Base-by-base conservation (phyloP, 495 filamentous ascomycete genomes). In the Geoglossum glabrum region DNA sequence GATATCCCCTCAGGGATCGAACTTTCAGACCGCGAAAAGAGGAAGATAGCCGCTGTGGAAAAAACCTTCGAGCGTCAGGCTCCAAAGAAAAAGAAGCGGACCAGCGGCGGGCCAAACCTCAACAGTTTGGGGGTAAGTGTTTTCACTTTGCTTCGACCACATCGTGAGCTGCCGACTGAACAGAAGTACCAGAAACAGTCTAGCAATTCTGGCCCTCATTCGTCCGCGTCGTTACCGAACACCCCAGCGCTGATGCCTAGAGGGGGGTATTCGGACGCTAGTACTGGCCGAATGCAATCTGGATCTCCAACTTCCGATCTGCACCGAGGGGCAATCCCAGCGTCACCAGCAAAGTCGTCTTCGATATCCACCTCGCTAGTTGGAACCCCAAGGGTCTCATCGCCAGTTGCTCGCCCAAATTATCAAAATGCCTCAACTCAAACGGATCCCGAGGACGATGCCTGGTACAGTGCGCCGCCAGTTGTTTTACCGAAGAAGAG, bases 21-120 rank as follows among this genome's bases (percentile, higher is more conserved):
- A 64, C 74, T 87, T 5, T 92, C 89, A 5, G 87, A 84, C 59
- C 79, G 90, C 17, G 90, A 96, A 62, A 86, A 86, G 67, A 79
- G 86, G 43, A 96, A 96, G 65, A 79, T 95, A 27, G 82, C 84
- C 21, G 84, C 85, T 67, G 76, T 87, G 17, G 88, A 96, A 65
- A 85, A 86, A 64, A 79, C 78, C 0, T 85, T 86, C 60, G 73
- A 78, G 58, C 74, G 76, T 61, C 69, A 71, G 59, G 68, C 65
- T 45, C 76, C 74, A 9, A 64, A 67, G 58, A 80, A 81, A 69
- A 76, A 77, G 67, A 83, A 84, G 63, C 71, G 81, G 47, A 68
- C 70, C 13, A 81, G 79, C 5, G 80, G 78, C 59, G 80, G 79
- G 4, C 75, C 78, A 15, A 67, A 59, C 23, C 68, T 67, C 57